Evolutionary conservation across 2,329 filamentous ascomycete species (phyloP).

Genomic region (Penicillium psychrosexuale): DNA sequence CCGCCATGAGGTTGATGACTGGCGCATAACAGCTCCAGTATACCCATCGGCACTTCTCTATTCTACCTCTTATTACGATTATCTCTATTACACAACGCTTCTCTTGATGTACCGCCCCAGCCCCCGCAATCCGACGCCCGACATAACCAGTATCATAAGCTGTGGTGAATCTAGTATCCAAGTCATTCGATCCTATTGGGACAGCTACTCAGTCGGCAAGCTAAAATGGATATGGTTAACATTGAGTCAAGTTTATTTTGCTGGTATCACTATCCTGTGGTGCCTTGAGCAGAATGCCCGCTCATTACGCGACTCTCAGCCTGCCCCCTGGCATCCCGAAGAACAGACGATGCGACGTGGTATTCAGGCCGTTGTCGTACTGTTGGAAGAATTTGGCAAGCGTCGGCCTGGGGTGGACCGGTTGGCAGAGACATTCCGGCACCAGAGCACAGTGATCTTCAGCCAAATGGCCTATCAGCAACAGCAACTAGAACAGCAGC

Average conservation of each 20-base stretch:
- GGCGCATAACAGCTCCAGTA: slow-evolving; percentile 37
- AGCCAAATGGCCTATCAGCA: slow-evolving; percentile 38
- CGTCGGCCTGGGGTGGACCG: slow-evolving; percentile 38
- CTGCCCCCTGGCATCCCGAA: slow-evolving; percentile 35
- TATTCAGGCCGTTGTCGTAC: slow-evolving; percentile 37
- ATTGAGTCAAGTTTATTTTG: slow-evolving; percentile 39
- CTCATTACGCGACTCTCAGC: slow-evolving; percentile 28
- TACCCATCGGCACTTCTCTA: slow-evolving; percentile 38
- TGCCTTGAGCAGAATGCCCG: slow-evolving; percentile 41
- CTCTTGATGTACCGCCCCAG: slow-evolving; percentile 41
- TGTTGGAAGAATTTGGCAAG: slow-evolving; percentile 40
- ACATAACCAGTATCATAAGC: slow-evolving; percentile 36
- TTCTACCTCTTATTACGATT: slow-evolving; percentile 43
- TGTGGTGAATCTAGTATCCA: slow-evolving; percentile 41
- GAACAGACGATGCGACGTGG: slow-evolving; percentile 37
- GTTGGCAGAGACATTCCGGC: slow-evolving; percentile 37
- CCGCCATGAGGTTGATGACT: slow-evolving; percentile 38
- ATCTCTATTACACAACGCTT: slow-evolving; percentile 40
- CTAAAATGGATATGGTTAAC: slow-evolving; percentile 44
- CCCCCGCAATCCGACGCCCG: slow-evolving; percentile 37
- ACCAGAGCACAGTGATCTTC: slow-evolving; percentile 40
- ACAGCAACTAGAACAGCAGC: slow-evolving; percentile 25
- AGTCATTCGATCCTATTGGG: slow-evolving; percentile 41
- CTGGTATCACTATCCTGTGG: slow-evolving; percentile 42
- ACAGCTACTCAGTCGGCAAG: slow-evolving; percentile 39